Evolutionary conservation across 2,329 filamentous ascomycete genomes (phyloP).

Genomic region (Colletotrichum trifolii): DNA sequence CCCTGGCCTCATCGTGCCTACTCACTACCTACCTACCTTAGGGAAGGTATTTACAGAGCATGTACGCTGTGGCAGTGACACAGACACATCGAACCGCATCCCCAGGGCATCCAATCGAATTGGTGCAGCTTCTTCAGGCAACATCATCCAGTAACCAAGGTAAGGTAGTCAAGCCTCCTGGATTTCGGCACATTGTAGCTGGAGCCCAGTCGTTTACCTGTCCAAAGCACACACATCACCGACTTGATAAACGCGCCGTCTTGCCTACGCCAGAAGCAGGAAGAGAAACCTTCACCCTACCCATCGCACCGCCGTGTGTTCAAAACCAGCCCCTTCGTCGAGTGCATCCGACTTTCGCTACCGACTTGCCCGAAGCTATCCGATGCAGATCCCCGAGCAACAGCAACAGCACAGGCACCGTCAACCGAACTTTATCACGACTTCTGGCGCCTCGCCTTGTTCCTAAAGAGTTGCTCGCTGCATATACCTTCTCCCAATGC

Average conservation of each 20-base stretch:
- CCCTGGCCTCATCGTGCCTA: too few relatives aligned
- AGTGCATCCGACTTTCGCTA: constrained; percentile 7
- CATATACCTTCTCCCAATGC: constrained; percentile 34
- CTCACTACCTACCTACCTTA: too few relatives aligned
- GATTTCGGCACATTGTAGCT: constrained; percentile 15
- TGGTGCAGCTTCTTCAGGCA: constrained; percentile 23
- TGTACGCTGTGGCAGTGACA: constrained; percentile 13
- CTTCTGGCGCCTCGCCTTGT: constrained; percentile 18
- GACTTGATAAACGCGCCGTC: background rate
- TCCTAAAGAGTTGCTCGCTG: constrained; percentile 23
- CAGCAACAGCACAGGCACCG: constrained; percentile 33
- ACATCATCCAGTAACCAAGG: constrained; percentile 10
- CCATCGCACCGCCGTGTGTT: background rate
- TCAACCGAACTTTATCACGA: constrained; percentile 33
- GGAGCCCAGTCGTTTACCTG: constrained; percentile 20
- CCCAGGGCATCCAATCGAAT: constrained; percentile 20
- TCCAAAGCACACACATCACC: constrained; percentile 24
- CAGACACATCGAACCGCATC: constrained; percentile 16
- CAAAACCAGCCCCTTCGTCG: background rate
- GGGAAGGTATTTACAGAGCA: background rate
- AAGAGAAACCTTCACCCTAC: too few relatives aligned
- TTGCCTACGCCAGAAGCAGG: too few relatives aligned
- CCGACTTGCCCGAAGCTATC: constrained; percentile 25
- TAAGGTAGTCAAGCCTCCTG: constrained; percentile 7
- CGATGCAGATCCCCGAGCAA: constrained; percentile 34